phyloP scores from a whole-genome alignment of 2,329 filamentous ascomycete genomes.

The Gliomastix tumulicola region DNA sequence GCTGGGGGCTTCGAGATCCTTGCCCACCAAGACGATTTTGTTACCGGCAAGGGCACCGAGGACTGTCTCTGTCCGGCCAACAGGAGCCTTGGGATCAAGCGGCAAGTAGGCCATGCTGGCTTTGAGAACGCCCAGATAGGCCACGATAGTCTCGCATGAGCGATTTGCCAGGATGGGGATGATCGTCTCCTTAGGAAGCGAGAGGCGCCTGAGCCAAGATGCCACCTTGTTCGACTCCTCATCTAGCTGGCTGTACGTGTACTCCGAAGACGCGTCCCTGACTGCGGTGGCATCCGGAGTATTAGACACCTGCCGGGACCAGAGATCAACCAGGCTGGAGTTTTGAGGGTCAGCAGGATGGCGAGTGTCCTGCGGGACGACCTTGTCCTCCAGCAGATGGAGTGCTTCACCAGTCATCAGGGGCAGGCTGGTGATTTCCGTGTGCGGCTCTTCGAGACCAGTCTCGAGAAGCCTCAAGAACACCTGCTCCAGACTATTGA shows the following conservation, averaged over 20 bases:
- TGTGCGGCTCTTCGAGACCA: too few species aligned
- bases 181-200: too few species aligned
- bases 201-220: too few species aligned
- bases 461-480: too few species aligned
- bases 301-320: conserved; percentile 1
- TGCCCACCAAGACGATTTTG: conserved; percentile 7
- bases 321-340: conserved; percentile 5
- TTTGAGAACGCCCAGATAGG: conserved; percentile 14
- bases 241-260: conserved; percentile 6
- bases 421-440: too few species aligned
- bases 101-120: conserved; percentile 16
- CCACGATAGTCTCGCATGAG: conserved; percentile 13
- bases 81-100: conserved; percentile 9
- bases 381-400: too few species aligned
- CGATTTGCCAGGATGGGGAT: conserved; percentile 8
- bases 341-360: too few species aligned
- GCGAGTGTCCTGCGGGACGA: too few species aligned
- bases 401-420: too few species aligned
- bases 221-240: conserved; percentile 3
- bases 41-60: not conserved
- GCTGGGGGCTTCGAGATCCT: not conserved
- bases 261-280: conserved; percentile 1
- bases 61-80: conserved; percentile 7
- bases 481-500: conserved; percentile 10
- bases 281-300: conserved; percentile 4